Percentiles rank a stretch among this genome's conserved stretches.
phyloP scores from a whole-genome alignment of 2,329 filamentous ascomycete species.

The Rutstroemia sp. region DNA sequence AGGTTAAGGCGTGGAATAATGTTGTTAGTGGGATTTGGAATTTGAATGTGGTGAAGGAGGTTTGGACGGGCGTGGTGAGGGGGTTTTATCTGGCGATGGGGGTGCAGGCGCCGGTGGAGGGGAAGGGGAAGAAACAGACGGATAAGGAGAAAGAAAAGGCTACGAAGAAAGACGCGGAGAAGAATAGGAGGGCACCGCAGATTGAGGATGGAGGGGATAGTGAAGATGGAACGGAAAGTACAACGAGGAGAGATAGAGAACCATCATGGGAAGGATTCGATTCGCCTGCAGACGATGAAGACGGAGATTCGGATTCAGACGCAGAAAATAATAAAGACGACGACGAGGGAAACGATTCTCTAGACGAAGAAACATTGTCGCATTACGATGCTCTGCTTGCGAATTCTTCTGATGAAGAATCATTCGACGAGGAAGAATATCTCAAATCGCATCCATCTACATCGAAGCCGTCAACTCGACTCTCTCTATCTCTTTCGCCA shows the following conservation, averaged over 20 bases:
- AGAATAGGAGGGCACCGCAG: not conserved
- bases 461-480: conserved; percentile 7
- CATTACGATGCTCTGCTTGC: conserved; percentile 26
- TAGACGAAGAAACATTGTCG: conserved; percentile 23
- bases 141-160: not conserved
- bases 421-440: conserved; percentile 22
- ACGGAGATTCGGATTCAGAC: conserved; percentile 6
- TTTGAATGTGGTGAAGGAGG: conserved; percentile 43
- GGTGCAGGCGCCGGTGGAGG: conserved; percentile 22
- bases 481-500: conserved; percentile 19
- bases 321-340: conserved; percentile 7
- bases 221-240: conserved; percentile 9
- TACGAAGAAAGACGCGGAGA: not conserved
- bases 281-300: conserved; percentile 13
- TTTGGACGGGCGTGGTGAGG: conserved; percentile 33
- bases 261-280: conserved; percentile 17
- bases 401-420: conserved; percentile 28
- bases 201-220: not conserved
- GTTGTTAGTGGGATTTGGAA: conserved; percentile 48
- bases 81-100: conserved; percentile 26
- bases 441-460: conserved; percentile 8
- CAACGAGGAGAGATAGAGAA: conserved; percentile 8
- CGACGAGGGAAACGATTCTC: conserved; percentile 15
- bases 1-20: conserved; percentile 32
- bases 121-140: conserved; percentile 14